phyloP scores from a whole-genome alignment of 1,139 yeast species.

The Yamadazyma triangularis region DNA sequence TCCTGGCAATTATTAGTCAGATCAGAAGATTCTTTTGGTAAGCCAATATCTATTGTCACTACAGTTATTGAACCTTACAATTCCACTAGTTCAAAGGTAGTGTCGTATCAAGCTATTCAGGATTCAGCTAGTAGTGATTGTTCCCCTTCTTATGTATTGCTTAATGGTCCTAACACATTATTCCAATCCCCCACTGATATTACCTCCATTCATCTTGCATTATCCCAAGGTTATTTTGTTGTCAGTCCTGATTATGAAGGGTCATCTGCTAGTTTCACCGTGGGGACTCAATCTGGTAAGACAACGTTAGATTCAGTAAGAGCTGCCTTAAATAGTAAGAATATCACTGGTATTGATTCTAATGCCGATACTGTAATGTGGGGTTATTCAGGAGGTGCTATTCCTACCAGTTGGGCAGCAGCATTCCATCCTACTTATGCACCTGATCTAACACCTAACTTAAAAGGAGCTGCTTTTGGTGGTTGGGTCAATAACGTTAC shows the following conservation, averaged over 20 bases:
- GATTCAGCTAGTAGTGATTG: slow-evolving; percentile 26
- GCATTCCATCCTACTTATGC: slow-evolving; percentile 31
- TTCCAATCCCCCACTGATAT: slow-evolving; percentile 20
- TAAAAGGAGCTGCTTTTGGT: slow-evolving; percentile 30
- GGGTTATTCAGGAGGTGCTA: slow-evolving; percentile 41
- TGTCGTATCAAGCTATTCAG: slow-evolving; percentile 30
- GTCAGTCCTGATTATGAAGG: slow-evolving; percentile 34
- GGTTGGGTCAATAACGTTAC: too few species aligned
- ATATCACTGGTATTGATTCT: slow-evolving; percentile 23
- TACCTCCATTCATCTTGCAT: slow-evolving; percentile 19
- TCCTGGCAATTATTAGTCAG: slow-evolving; percentile 31
- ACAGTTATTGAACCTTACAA: slow-evolving; percentile 29
- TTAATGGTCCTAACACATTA: slow-evolving; percentile 18
- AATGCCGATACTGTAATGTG: slow-evolving; percentile 26
- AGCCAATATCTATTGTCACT: slow-evolving; percentile 26
- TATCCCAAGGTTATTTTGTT: slow-evolving; percentile 27
- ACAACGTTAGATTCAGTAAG: slow-evolving; percentile 28
- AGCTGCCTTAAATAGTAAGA: slow-evolving; percentile 21
- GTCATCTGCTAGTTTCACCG: slow-evolving; percentile 25
- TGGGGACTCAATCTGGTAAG: slow-evolving; percentile 27
- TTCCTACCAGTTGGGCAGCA: slow-evolving; percentile 38
- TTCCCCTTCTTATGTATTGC: slow-evolving; percentile 28
- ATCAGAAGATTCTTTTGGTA: slow-evolving; percentile 26
- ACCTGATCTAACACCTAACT: slow-evolving; percentile 21
- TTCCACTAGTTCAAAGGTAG: slow-evolving; percentile 22